Evolutionary conservation across 2,329 filamentous ascomycete species (phyloP).

Genomic region (Alternaria sp.): DNA sequence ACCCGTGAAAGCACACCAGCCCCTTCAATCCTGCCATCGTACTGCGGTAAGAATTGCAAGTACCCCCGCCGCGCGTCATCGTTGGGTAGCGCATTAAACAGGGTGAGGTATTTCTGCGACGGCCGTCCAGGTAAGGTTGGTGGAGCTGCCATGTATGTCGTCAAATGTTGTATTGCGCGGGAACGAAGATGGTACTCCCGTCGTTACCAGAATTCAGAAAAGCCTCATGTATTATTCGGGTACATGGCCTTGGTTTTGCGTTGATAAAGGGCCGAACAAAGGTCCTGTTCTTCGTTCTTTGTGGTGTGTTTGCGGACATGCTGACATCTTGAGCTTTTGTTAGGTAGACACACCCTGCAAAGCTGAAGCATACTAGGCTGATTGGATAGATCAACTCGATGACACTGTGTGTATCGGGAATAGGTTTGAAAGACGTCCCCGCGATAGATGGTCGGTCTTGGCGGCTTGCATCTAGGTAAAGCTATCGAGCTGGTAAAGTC

Average conservation of each 20-base stretch:
- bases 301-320: background rate
- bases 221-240: no score
- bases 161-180: background rate
- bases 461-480: no score
- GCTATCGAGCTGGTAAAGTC: no score
- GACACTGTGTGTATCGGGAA: no score
- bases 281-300: background rate
- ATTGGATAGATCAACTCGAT: no score
- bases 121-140: background rate
- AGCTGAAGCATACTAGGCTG: no score
- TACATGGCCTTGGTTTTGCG: no score
- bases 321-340: background rate
- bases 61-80: background rate
- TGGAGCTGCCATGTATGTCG: background rate
- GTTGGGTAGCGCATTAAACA: background rate
- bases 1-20: background rate
- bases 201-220: no score
- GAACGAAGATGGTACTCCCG: no score
- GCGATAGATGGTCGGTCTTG: no score
- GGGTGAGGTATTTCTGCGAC: background rate
- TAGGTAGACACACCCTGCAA: no score
- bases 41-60: background rate
- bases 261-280: background rate
- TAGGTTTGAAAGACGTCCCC: no score
- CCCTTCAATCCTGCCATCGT: background rate